Percentiles rank a stretch among this genome's conserved stretches.
Conservation (phyloP, 2,329 filamentous ascomycete genomes). For the Aspergillus melleus region DNA sequence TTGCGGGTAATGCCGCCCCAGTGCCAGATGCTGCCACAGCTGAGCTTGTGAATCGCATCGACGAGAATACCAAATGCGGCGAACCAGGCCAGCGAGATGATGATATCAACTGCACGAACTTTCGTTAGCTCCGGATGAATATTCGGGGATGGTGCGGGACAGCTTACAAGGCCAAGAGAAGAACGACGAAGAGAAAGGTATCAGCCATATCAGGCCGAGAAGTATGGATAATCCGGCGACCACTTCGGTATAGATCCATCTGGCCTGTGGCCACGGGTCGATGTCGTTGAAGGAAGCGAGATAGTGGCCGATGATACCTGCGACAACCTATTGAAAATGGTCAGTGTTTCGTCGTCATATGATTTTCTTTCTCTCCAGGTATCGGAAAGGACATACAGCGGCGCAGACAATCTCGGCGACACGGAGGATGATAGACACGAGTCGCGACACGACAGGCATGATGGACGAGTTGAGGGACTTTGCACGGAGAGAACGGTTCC, state of each 20-base stretch:
- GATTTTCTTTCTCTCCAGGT: background rate
- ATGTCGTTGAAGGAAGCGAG: conserved; percentile 53
- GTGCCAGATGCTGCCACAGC: conserved; percentile 59
- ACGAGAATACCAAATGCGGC: conserved; percentile 67
- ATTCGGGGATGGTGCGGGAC: background rate
- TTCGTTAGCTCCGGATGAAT: conserved; percentile 1
- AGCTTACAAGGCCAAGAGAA: conserved; percentile 62
- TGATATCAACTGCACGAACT: conserved; percentile 56
- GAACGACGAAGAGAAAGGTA: conserved; percentile 69
- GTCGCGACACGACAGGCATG: conserved; percentile 55
- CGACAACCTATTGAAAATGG: conserved; percentile 49
- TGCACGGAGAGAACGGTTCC: background rate
- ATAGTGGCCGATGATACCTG: conserved; percentile 67
- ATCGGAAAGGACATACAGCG: conserved; percentile 51
- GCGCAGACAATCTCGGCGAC: conserved; percentile 67
- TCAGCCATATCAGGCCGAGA: conserved; percentile 68
- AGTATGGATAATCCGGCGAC: conserved; percentile 69
- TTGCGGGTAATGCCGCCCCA: conserved; percentile 57
- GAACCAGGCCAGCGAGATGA: conserved; percentile 71
- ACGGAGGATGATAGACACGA: conserved; percentile 60
- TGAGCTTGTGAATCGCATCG: conserved; percentile 52
- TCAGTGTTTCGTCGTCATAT: background rate
- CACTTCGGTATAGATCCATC: conserved; percentile 74
- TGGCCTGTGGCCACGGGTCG: conserved; percentile 57
- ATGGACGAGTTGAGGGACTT: conserved; percentile 11